Evolutionary conservation across 108 stramenopile genomes (phyloP).

Genomic region (Cyclostephanos tholiformis): DNA sequence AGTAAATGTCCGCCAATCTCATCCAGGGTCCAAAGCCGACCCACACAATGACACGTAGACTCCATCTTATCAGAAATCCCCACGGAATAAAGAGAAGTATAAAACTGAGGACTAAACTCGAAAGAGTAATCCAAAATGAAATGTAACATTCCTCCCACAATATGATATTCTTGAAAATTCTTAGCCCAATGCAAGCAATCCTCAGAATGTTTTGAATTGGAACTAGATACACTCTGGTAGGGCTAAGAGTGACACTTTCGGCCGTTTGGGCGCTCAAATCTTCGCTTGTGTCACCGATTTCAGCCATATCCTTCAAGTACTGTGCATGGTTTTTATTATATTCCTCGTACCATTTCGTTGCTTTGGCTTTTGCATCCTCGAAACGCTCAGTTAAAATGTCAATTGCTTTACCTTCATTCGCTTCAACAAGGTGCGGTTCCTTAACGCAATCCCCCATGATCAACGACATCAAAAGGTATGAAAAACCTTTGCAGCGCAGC

Average conservation of each 20-base stretch:
- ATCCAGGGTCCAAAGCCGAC: slow-evolving; percentile 83
- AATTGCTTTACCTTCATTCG: slow-evolving; percentile 54
- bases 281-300: slow-evolving; percentile 54
- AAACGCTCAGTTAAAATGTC: slow-evolving; percentile 38
- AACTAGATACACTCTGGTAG: slow-evolving; percentile 51
- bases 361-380: slow-evolving; percentile 54
- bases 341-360: slow-evolving; percentile 41
- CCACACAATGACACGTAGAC: slow-evolving; percentile 64
- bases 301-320: slow-evolving; percentile 59
- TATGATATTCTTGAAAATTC: slow-evolving; percentile 66
- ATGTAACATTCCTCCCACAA: slow-evolving; percentile 79
- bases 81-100: slow-evolving; percentile 70
- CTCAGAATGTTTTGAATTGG: slow-evolving; percentile 69
- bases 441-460: slow-evolving; percentile 42
- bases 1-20: slow-evolving; percentile 71
- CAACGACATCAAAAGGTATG: slow-evolving; percentile 47
- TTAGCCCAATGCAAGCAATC: slow-evolving; percentile 47
- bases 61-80: slow-evolving; percentile 66
- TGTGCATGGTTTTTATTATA: slow-evolving; percentile 48
- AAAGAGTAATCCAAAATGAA: slow-evolving; percentile 68
- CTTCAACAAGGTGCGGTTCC: slow-evolving; percentile 41
- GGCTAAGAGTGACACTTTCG: slow-evolving; percentile 53
- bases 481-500: slow-evolving; percentile 53
- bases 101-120: slow-evolving; percentile 56
- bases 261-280: slow-evolving; percentile 62